A percentile compares a stretch with the other conserved stretches of the same genome.
Evolutionary conservation across 78 protist genomes (phyloP).

Genomic region (Blattamonas nauphoetae): DNA sequence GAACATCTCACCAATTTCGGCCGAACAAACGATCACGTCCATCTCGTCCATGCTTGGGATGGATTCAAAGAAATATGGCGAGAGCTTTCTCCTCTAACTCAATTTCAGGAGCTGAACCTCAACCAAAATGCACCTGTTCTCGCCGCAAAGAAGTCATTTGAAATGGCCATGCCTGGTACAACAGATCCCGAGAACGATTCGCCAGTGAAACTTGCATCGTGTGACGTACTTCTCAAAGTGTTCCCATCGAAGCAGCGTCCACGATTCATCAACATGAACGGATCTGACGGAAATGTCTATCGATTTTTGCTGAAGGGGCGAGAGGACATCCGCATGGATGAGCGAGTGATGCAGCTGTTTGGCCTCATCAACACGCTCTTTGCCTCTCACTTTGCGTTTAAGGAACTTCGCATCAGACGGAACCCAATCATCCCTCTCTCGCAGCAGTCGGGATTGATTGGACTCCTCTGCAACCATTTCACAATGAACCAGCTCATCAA

Average conservation of each 20-base stretch:
- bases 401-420: constrained; percentile 44
- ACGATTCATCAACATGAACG: constrained; percentile 12
- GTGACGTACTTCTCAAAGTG: neutral
- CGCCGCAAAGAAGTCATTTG: constrained; percentile 54
- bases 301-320: constrained; percentile 29
- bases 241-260: constrained; percentile 39
- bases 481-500: constrained; percentile 78
- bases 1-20: too few relatives aligned
- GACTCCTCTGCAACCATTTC: constrained; percentile 55
- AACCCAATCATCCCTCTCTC: constrained; percentile 75
- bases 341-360: constrained; percentile 39
- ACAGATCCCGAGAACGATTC: constrained; percentile 34
- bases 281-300: constrained; percentile 29
- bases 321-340: constrained; percentile 43
- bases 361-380: constrained; percentile 14
- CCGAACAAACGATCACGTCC: too few relatives aligned
- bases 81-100: neutral
- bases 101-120: neutral
- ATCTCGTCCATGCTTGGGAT: too few relatives aligned
- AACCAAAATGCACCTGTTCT: constrained; percentile 12
- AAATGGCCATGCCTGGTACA: constrained; percentile 91
- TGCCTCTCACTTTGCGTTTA: constrained; percentile 28
- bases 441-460: constrained; percentile 61
- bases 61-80: neutral
- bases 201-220: neutral